A percentile compares a stretch with the other conserved stretches of the same genome.
Evolutionary conservation across 2,329 filamentous ascomycete species (phyloP).

Genomic region (Incumbomyces delicatus): DNA sequence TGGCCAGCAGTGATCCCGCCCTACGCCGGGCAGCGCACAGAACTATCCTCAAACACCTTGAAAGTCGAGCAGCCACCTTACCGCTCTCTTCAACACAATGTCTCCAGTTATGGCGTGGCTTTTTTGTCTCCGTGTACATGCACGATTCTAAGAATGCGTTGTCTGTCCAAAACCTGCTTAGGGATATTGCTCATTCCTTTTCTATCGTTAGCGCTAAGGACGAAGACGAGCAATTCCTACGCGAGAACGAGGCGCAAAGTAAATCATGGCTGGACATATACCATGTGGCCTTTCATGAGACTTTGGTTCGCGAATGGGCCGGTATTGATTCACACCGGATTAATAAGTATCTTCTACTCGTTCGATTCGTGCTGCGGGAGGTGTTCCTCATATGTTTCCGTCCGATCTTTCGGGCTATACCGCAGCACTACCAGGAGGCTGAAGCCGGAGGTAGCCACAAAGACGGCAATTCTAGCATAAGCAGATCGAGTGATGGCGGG

Average conservation of each 20-base stretch:
- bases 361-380: constrained; percentile 46
- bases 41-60: constrained; percentile 13
- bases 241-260: neutral
- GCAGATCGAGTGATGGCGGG: constrained; percentile 20
- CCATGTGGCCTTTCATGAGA: constrained; percentile 55
- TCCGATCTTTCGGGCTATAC: no score
- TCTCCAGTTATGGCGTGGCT: constrained; percentile 20
- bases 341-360: constrained; percentile 86
- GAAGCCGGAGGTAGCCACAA: constrained; percentile 14
- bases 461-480: neutral
- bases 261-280: constrained; percentile 12
- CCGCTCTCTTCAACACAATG: constrained; percentile 15
- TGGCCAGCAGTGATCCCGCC: constrained; percentile 19
- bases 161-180: constrained; percentile 17
- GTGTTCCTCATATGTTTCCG: constrained; percentile 14
- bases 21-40: constrained; percentile 14
- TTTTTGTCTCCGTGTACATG: constrained; percentile 22
- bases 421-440: no score
- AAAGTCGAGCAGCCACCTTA: constrained; percentile 8
- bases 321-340: constrained; percentile 65
- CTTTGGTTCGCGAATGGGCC: constrained; percentile 59
- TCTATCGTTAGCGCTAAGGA: constrained; percentile 10
- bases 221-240: neutral
- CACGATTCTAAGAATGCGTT: constrained; percentile 20
- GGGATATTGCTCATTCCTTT: constrained; percentile 14